A percentile compares a stretch with the other conserved stretches of the same genome.
phyloP scores from a whole-genome alignment of 2,329 filamentous ascomycete genomes.

The Penicillium digitatum region DNA sequence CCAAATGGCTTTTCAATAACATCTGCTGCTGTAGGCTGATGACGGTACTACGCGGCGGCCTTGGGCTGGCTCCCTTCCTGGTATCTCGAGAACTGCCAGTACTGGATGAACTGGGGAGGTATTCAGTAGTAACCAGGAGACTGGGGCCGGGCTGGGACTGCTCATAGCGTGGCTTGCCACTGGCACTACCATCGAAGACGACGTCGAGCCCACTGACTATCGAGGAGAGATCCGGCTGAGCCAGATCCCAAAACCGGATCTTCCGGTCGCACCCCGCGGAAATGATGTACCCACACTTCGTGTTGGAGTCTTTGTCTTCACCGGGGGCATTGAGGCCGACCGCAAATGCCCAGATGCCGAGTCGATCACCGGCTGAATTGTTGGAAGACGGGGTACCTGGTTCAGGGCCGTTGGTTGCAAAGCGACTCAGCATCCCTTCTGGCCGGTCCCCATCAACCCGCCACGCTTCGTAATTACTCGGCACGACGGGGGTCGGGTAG shows the following conservation, averaged over 20 bases:
- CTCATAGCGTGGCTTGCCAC: constrained; percentile 64
- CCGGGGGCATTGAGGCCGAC: constrained; percentile 68
- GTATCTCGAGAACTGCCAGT: constrained; percentile 26
- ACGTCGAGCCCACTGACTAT: constrained; percentile 73
- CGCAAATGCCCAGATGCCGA: constrained; percentile 69
- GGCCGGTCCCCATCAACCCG: constrained; percentile 85
- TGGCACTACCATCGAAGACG: constrained; percentile 53
- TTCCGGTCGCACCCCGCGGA: constrained; percentile 87
- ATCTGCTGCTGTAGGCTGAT: constrained; percentile 86
- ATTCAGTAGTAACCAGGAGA: constrained; percentile 65
- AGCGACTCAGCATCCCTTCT: constrained; percentile 80
- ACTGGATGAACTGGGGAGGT: constrained; percentile 44
- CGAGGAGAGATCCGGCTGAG: constrained; percentile 69
- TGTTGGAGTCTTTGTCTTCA: constrained; percentile 51
- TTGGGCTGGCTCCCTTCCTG: constrained; percentile 37
- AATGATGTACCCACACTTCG: constrained; percentile 76
- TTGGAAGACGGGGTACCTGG: constrained; percentile 19
- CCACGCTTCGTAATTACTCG: constrained; percentile 72
- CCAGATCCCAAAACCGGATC: constrained; percentile 89
- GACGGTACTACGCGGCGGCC: constrained; percentile 70
- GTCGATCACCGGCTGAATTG: constrained; percentile 23
- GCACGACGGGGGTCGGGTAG: constrained; percentile 18
- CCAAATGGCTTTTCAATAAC: constrained; percentile 78
- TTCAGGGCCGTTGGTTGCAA: constrained; percentile 54
- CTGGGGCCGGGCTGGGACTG: constrained; percentile 59